Base-by-base conservation (phyloP, 805 yeast species). In the Candida sphagnicola region DNA sequence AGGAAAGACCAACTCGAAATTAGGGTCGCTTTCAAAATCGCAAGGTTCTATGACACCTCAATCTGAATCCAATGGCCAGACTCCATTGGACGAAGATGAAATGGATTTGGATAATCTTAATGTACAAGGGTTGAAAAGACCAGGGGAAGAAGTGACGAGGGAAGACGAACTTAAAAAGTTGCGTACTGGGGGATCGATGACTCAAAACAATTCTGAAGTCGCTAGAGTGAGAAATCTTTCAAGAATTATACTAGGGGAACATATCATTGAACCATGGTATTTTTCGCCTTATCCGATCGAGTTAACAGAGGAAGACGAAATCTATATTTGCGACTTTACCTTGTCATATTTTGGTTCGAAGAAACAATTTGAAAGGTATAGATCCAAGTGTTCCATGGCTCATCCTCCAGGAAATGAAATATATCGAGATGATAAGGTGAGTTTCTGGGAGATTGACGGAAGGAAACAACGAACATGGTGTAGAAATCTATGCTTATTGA, bases 391-490 rank as follows among this genome's bases (percentile, higher is more conserved):
- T 57, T 82, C 95, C 1, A 70, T 93, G 63, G 80, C 83, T 56
- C 98, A 91, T 54, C 99, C 99, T 1, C 99, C 99, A 0, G 99
- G 99, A 0, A 93, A 93, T 64, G 99, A 93, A 56, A 90, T 93
- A 16, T 93, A 93, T 60, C 71, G 99, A 35, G 98, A 93, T 59
- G 90, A 84, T 35, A 79, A 82, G 50, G 91, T 93, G 28, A 86
- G 96, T 13, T 93, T 93, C 57, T 93, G 91, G 72, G 99, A 93
- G 59, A 90, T 93, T 45, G 99, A 93, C 62, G 99, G 99, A 8
- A 72, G 96, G 41, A 85, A 85, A 49, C 99, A 93, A 65, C 72
- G 98, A 47, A 85, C 96, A 0, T 93, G 98, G 97, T 93, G 99
- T 61, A 78, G 99, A 46, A 93, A 93, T 59, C 70, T 93, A 41